Conservation (phyloP, 2,329 filamentous ascomycete genomes). For the Colletotrichum graminicola region DNA sequence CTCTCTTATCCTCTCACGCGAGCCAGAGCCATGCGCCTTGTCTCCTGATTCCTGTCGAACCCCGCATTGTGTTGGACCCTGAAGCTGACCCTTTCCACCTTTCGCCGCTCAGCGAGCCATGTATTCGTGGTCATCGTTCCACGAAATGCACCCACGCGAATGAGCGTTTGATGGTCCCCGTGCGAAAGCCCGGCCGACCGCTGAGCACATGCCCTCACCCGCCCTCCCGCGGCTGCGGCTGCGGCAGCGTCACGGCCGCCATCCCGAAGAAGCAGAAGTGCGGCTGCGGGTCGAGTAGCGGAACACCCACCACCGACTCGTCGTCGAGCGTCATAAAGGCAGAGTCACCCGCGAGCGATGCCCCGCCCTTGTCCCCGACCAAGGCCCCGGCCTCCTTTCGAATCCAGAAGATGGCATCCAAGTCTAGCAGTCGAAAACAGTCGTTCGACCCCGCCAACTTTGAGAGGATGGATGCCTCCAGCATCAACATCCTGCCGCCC, state of each 20-base stretch:
- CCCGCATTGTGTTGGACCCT: constrained; percentile 15
- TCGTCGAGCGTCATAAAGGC: constrained; percentile 42
- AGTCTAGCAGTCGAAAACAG: constrained; percentile 57
- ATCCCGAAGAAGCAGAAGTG: constrained; percentile 71
- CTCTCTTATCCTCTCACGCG: constrained; percentile 13
- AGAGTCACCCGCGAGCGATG: constrained; percentile 48
- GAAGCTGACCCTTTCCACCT: constrained; percentile 41
- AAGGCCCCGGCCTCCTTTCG: constrained; percentile 56
- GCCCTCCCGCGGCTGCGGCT: constrained; percentile 70
- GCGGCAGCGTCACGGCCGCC: constrained; percentile 73
- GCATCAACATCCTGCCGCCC: constrained; percentile 61
- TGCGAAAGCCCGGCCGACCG: constrained; percentile 78
- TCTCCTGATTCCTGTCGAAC: constrained; percentile 21
- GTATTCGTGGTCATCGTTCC: constrained; percentile 81
- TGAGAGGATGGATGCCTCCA: constrained; percentile 65
- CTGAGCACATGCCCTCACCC: constrained; percentile 78
- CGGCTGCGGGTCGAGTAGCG: constrained; percentile 57
- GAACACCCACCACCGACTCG: constrained; percentile 40
- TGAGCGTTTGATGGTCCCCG: constrained; percentile 76
- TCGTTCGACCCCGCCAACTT: constrained; percentile 64
- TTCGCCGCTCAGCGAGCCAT: constrained; percentile 69
- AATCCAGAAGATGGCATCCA: constrained; percentile 59
- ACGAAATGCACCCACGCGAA: constrained; percentile 78
- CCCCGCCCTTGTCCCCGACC: constrained; percentile 51
- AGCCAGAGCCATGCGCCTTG: constrained; percentile 12